A percentile compares a stretch with the other conserved stretches of the same genome.
Evolutionary conservation across 2,329 filamentous ascomycete genomes (phyloP).

Genomic region (Ophiostoma angusticollis): DNA sequence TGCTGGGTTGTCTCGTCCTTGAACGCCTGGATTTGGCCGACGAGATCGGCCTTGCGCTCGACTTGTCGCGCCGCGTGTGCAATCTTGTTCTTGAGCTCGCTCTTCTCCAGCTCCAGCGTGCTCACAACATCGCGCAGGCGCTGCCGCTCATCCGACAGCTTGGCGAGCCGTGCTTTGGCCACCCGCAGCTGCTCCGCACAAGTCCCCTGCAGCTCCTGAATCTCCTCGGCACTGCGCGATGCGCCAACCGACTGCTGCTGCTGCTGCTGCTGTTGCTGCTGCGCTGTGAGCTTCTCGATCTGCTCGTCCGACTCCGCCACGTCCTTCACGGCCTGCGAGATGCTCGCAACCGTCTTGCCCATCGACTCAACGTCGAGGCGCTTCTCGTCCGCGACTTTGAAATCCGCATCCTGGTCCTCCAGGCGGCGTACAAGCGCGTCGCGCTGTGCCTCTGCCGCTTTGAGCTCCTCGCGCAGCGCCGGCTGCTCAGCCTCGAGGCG

Average conservation of each 20-base stretch:
- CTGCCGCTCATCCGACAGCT: conserved; percentile 58
- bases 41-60: conserved; percentile 64
- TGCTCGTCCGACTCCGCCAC: conserved; percentile 58
- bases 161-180: conserved; percentile 50
- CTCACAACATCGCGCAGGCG: conserved; percentile 55
- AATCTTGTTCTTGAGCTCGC: conserved; percentile 62
- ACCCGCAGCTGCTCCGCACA: conserved; percentile 54
- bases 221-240: conserved; percentile 65
- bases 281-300: conserved; percentile 60
- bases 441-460: conserved; percentile 40
- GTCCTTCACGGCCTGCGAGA: conserved; percentile 59
- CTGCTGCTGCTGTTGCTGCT: conserved; percentile 49
- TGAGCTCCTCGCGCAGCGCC: conserved; percentile 48
- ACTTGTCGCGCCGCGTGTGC: conserved; percentile 59
- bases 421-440: conserved; percentile 46
- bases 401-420: conserved; percentile 54
- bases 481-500: conserved; percentile 57
- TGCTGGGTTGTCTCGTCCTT: conserved; percentile 56
- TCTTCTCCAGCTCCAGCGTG: conserved; percentile 61
- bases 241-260: conserved; percentile 15
- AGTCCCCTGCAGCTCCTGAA: conserved; percentile 60
- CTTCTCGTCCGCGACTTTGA: conserved; percentile 50
- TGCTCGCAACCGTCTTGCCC: conserved; percentile 61
- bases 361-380: conserved; percentile 50
- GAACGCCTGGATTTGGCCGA: conserved; percentile 58